Conservation (phyloP, 768 basidiomycete genomes). For the Mycena albidolilacea region DNA sequence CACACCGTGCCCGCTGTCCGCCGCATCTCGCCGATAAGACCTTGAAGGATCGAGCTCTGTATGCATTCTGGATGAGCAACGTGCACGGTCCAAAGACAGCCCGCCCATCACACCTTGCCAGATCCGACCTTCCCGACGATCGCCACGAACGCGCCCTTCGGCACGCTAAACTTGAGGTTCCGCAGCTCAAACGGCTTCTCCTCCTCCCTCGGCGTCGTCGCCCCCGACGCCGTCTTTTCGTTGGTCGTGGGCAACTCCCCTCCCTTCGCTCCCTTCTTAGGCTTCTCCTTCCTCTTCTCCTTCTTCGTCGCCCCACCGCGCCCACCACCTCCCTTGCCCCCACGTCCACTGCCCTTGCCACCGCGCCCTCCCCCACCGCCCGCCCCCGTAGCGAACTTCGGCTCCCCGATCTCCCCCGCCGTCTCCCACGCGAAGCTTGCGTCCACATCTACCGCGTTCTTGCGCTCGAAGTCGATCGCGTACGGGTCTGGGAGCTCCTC, state of each 20-base stretch:
- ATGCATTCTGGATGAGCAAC: slow-evolving; percentile 5
- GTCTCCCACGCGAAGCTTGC: slow-evolving; percentile 70
- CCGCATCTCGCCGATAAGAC: slow-evolving; percentile 79
- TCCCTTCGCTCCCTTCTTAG: slow-evolving; percentile 42
- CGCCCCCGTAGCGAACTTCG: slow-evolving; percentile 30
- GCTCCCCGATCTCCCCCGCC: slow-evolving; percentile 42
- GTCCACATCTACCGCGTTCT: slow-evolving; percentile 61
- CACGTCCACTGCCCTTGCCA: slow-evolving; percentile 11
- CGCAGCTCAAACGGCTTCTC: slow-evolving; percentile 68
- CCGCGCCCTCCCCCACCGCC: slow-evolving; percentile 32
- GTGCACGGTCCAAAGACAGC: background rate
- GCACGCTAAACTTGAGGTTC: slow-evolving; percentile 61
- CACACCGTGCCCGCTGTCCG: slow-evolving; percentile 68
- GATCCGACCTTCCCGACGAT: slow-evolving; percentile 85
- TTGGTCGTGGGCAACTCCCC: slow-evolving; percentile 42
- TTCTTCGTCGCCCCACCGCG: slow-evolving; percentile 29
- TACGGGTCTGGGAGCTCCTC: slow-evolving; percentile 69
- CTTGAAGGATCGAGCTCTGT: slow-evolving; percentile 70
- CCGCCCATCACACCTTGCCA: slow-evolving; percentile 67
- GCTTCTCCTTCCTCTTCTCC: slow-evolving; percentile 36
- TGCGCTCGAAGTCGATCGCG: slow-evolving; percentile 54
- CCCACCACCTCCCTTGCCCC: slow-evolving; percentile 10
- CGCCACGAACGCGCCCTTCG: slow-evolving; percentile 73
- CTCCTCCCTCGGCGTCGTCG: slow-evolving; percentile 46
- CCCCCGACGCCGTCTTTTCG: slow-evolving; percentile 30